These are phyloP conservation scores for Penicillium roqueforti DNA, from an alignment of 495 filamentous ascomycete genomes.

Conservation along the genomic window DNA sequence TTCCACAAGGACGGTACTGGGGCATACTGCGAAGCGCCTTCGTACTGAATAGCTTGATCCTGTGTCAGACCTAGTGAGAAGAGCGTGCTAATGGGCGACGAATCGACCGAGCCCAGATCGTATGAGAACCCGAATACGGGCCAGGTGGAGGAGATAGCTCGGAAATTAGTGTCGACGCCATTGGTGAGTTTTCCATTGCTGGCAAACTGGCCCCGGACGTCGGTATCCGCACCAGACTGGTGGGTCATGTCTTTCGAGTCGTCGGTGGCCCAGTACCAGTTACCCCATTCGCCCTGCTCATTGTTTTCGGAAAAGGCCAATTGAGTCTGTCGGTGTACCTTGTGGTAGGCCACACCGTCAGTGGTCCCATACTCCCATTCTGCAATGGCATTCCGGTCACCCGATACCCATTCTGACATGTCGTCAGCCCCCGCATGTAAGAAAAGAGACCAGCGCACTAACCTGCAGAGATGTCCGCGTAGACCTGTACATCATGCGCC, in stretches of 20 bases:
- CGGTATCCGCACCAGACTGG: constrained; percentile 46
- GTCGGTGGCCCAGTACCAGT: constrained; percentile 55
- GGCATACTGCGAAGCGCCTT: constrained; percentile 32
- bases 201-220: constrained; percentile 48
- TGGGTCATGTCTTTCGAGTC: constrained; percentile 34
- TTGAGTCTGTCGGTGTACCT: constrained; percentile 49
- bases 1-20: constrained; percentile 52
- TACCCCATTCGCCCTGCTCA: constrained; percentile 58
- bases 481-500: constrained; percentile 53
- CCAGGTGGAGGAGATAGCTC: constrained; percentile 49
- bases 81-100: constrained; percentile 33
- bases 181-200: constrained; percentile 43
- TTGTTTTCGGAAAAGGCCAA: constrained; percentile 49
- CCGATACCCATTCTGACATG: constrained; percentile 53
- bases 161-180: constrained; percentile 46
- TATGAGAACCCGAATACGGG: constrained; percentile 54
- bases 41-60: constrained; percentile 50
- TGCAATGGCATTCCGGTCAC: constrained; percentile 45
- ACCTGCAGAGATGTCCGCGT: constrained; percentile 60
- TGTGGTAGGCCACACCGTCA: constrained; percentile 49
- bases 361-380: constrained; percentile 52
- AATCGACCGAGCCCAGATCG: constrained; percentile 45
- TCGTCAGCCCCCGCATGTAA: constrained; percentile 9
- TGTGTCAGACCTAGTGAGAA: constrained; percentile 55
- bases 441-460: constrained; percentile 10